Evolutionary conservation across 495 filamentous ascomycete genomes (phyloP).

Genomic region (Neurospora sublineolata): DNA sequence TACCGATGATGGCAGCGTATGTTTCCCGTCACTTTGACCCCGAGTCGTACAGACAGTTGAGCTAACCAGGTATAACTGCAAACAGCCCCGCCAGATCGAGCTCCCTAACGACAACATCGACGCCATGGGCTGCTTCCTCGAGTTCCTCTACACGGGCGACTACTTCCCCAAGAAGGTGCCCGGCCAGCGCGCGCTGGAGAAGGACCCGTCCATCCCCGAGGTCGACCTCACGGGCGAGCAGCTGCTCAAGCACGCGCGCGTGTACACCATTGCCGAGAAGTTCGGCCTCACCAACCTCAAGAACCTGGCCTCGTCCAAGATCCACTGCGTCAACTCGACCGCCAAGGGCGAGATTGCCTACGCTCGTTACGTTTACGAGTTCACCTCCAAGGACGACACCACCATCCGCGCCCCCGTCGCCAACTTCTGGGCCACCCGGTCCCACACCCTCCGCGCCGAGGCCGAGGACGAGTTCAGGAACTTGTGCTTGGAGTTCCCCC

Average conservation of each 20-base stretch:
- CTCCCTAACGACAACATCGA: constrained; percentile 63
- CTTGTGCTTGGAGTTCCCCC: constrained; percentile 79
- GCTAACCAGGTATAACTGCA: neutral
- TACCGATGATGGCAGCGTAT: constrained; percentile 37
- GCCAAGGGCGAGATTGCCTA: constrained; percentile 82
- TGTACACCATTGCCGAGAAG: constrained; percentile 82
- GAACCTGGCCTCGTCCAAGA: constrained; percentile 71
- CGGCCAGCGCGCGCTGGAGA: constrained; percentile 43
- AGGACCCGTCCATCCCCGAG: constrained; percentile 42
- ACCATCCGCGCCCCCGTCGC: constrained; percentile 73
- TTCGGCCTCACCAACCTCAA: constrained; percentile 62
- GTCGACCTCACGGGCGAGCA: constrained; percentile 64
- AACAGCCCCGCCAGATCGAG: constrained; percentile 52
- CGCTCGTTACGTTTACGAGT: constrained; percentile 78
- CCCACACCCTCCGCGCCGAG: constrained; percentile 69
- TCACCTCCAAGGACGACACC: constrained; percentile 55
- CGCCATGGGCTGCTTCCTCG: constrained; percentile 75
- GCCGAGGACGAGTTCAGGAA: constrained; percentile 69
- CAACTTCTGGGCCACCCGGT: constrained; percentile 78
- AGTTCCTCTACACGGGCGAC: constrained; percentile 86
- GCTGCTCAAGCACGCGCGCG: constrained; percentile 71
- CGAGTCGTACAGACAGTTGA: neutral
- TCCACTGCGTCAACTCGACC: constrained; percentile 75
- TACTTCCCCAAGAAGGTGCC: constrained; percentile 64
- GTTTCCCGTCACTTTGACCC: constrained; percentile 4